Evolutionary conservation across 345 rosid genomes (phyloP), one percentile per base, ranked within the genome.

Genomic region (Gossypioides kirkii): DNA sequence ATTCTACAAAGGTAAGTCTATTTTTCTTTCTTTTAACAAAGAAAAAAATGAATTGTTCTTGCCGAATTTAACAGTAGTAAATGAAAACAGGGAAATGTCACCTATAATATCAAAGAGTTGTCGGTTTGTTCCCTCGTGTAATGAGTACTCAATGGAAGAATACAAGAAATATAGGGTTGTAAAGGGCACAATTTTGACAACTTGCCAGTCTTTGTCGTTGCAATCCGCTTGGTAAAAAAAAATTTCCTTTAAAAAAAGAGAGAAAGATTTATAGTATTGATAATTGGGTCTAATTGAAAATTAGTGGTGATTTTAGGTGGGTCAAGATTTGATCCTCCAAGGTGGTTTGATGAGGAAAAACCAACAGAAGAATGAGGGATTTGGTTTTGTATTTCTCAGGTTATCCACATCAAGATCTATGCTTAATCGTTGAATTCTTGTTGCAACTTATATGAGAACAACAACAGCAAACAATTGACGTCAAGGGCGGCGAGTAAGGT

Each of bases 71-170:
- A 32, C 1, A 13, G 17, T 36, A 6, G 26, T 41, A 66, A 73
- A 26, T 50, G 61, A 28, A 75, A 79, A 75, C 82, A 91, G 90
- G 78, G 96, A 93, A 79, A 93, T 91, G 72, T 93, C 97, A 28
- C 97, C 97, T 58, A 6, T 91, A 54, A 28, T 90, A 74, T 96
- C 90, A 0, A 91, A 84, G 10, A 93, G 97, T 77, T 91, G 98
- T 77, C 77, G 94, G 32, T 91, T 88, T 52, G 81, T 90, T 23
- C 98, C 97, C 1, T 87, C 94, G 2, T 93, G 97, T 67, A 90
- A 96, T 10, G 97, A 89, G 84, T 94, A 91, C 69, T 94, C 97
- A 18, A 91, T 87, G 97, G 84, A 83, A 83, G 98, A 94, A 80
- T 94, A 91, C 81, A 90, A 89, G 91, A 93, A 80, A 67, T 93